phyloP scores from a whole-genome alignment of 2,329 filamentous ascomycete species.

The Verticillium tricorpus region DNA sequence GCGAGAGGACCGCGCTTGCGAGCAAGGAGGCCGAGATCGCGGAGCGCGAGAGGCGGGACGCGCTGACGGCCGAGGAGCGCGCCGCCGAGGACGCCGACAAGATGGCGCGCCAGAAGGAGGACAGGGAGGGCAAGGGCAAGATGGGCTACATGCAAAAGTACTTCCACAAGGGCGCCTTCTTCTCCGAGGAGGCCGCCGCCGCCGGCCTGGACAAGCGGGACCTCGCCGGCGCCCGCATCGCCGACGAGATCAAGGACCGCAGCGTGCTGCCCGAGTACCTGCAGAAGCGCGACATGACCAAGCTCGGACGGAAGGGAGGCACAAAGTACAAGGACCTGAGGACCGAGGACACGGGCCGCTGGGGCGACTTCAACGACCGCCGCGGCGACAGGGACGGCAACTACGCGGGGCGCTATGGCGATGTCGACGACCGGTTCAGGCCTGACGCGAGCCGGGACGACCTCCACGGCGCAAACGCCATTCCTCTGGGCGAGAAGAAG shows the following conservation, averaged over 20 bases:
- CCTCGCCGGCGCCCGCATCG: constrained; percentile 78
- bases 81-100: constrained; percentile 78
- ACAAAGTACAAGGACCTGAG: constrained; percentile 87
- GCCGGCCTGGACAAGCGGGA: constrained; percentile 76
- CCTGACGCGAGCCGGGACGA: constrained; percentile 54
- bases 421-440: constrained; percentile 62
- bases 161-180: constrained; percentile 95
- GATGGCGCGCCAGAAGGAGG: constrained; percentile 72
- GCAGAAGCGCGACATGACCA: constrained; percentile 90
- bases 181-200: constrained; percentile 72
- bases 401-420: constrained; percentile 32
- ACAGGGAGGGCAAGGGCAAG: constrained; percentile 72
- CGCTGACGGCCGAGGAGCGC: constrained; percentile 82
- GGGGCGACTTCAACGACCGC: constrained; percentile 63
- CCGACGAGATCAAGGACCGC: constrained; percentile 77
- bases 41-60: constrained; percentile 82
- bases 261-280: constrained; percentile 85
- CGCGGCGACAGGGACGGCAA: constrained; percentile 29
- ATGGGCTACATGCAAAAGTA: constrained; percentile 94
- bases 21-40: constrained; percentile 78
- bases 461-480: constrained; percentile 61
- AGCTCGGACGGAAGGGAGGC: constrained; percentile 85
- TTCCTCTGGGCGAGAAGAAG: constrained; percentile 62
- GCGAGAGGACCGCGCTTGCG: constrained; percentile 85
- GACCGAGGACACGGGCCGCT: constrained; percentile 84